phyloP scores from a whole-genome alignment of 2,329 filamentous ascomycete species.

The Epichloe amarillans region DNA sequence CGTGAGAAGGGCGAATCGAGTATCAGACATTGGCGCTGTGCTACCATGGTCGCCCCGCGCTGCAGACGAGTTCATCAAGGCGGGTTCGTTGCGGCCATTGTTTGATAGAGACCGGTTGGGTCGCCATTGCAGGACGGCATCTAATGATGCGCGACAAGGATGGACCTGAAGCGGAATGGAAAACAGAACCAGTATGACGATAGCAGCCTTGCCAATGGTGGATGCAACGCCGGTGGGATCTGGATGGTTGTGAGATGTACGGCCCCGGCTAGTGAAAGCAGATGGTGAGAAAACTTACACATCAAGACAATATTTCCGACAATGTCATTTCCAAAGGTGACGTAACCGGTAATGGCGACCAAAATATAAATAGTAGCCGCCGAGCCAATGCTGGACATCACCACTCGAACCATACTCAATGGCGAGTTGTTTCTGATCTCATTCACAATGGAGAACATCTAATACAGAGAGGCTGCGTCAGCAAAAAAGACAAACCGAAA shows the following conservation, averaged over 20 bases:
- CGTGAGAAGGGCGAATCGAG: slow-evolving; percentile 80
- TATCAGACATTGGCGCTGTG: slow-evolving; percentile 60
- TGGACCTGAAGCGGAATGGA: slow-evolving; percentile 93
- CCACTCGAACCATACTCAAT: slow-evolving; percentile 58
- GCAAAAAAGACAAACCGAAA: neutral
- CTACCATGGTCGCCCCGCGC: slow-evolving; percentile 38
- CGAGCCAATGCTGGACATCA: slow-evolving; percentile 72
- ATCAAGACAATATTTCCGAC: slow-evolving; percentile 88
- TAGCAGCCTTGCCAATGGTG: slow-evolving; percentile 87
- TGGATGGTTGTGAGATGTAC: slow-evolving; percentile 13
- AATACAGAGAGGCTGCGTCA: slow-evolving; percentile 11
- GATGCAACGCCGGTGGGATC: slow-evolving; percentile 48
- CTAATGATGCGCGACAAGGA: slow-evolving; percentile 86
- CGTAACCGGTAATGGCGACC: slow-evolving; percentile 87
- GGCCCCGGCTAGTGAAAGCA: too few relatives aligned
- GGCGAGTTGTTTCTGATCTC: slow-evolving; percentile 82
- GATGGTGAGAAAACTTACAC: slow-evolving; percentile 42
- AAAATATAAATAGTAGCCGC: slow-evolving; percentile 80
- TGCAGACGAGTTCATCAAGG: slow-evolving; percentile 25
- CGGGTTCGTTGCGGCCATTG: slow-evolving; percentile 26
- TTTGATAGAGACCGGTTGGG: slow-evolving; percentile 37
- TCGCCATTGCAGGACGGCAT: slow-evolving; percentile 89
- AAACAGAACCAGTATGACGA: slow-evolving; percentile 91
- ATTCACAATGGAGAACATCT: slow-evolving; percentile 99
- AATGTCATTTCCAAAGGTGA: slow-evolving; percentile 86